Base-by-base conservation (phyloP, 177 flowering plant species). In the Telopea speciosissima region DNA sequence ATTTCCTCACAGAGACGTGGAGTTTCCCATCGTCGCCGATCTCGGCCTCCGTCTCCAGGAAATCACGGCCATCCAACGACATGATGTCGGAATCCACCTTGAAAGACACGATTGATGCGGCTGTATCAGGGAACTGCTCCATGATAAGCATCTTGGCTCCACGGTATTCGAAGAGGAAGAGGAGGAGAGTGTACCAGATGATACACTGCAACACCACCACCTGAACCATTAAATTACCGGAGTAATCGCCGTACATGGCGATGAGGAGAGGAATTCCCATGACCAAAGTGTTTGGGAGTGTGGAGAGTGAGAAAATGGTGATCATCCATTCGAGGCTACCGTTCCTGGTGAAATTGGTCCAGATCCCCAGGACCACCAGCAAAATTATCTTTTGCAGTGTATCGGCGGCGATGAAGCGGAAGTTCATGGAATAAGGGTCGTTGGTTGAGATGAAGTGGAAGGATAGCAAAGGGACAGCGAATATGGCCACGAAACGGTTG, bases 121-220 rank as follows among this genome's bases (percentile, higher is more conserved):
- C 74, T 0, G 73, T 71, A 6, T 71, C 73, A 3, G 74, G 74
- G 33, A 72, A 72, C 69, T 72, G 64, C 63, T 72, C 74, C 61
- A 12, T 72, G 69, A 66, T 66, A 22, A 72, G 64, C 65, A 72
- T 56, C 58, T 59, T 72, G 8, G 70, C 74, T 3, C 69, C 63
- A 23, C 66, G 62, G 60, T 72, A 67, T 11, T 73, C 66, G 36
- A 62, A 73, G 42, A 62, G 21, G 66, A 67, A 67, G 44, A 67
- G 70, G 23, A 72, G 56, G 22, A 65, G 42, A 13, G 69, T 72
- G 63, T 60, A 67, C 75, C 70, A 62, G 21, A 61, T 44, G 60
- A 62, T 67, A 67, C 73, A 71, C 68, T 71, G 73, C 16, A 71
- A 63, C n/a, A 71, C 62, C 17, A 71, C 73, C 21, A 71, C 54